Base-by-base conservation (phyloP, 1,139 yeast genomes). In the Blastobotrys serpentis region DNA sequence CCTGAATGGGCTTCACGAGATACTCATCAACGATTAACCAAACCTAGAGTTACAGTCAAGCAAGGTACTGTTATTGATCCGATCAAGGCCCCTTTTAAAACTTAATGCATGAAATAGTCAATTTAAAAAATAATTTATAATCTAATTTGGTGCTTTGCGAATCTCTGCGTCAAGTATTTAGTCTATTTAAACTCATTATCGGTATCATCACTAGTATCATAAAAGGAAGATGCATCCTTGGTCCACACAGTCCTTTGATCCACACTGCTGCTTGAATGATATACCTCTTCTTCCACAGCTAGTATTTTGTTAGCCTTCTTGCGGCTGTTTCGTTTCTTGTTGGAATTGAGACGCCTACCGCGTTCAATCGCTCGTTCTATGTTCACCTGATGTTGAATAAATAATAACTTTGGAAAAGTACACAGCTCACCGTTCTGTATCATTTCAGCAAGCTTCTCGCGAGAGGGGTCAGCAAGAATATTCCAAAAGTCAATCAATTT, bases 1-100 rank as follows among this genome's bases (percentile, higher is more conserved):
- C 95, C 87, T 68, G 96, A 92, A 71, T 92, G 98, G 98, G 82
- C 94, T 3, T 79, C 95, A 10, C 80, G 89, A 62, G 86, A 81
- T 48, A 82, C 95, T 1, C 95, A 87, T 71, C 96, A 89, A 72
- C 81, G 81, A 64, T 72, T 87, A 59, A 87, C 94, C 52, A 89
- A 86, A 81, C 98, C 98, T 42, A 77, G 87, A 61, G 82, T 92
- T 41, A 75, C 87, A 55, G 83, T 87, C 51, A 89, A 89, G 68
- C 89, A 87, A 59, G 97, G 98, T 62, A 75, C 79, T 51, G 92
- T 90, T 46, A 87, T 92, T 56, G 96, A 89, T 67, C 98, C 98
- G 26, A 70, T 92, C 60, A 86, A 81, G 61, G 85, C 84, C 6
- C 86, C 86, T 1, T 81, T 82, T 60, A 63, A 54, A 33, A 53